Evolutionary conservation across 257 asterid species (phyloP), one percentile per base, ranked within the genome.

Genomic region (Cordia subcordata): DNA sequence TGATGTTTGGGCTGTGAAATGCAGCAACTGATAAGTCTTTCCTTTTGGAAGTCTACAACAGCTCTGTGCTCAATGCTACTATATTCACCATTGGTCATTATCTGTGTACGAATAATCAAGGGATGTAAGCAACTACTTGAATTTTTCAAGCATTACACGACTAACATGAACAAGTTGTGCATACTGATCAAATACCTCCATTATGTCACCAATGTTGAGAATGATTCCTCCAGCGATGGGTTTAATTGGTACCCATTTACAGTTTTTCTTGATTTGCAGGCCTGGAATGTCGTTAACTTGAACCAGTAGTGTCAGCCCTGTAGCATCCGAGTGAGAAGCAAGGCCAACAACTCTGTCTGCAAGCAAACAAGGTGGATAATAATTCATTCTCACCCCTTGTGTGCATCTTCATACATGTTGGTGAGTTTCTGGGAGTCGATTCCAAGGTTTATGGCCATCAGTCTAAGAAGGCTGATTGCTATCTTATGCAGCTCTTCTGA

Each of bases 341-440:
- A 77, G 72, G 20, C 82, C 77, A 12, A 66, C 55, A 23, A 77
- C 79, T 53, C 63, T 66, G 56, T 70, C 69, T 55, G 79, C 79
- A 22, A 53, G 46, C 16, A 53, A 35, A 49, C 76, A 72, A 13
- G 80, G 75, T 55, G 83, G 83, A 33, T 73, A 70, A 39, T 67
- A 77, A 57, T 77, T 73, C 79, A 77, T 73, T 63, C 79, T 73
- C 23, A 77, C 66, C 33, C 74, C 79, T 47, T 73, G 83, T 17
- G 56, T 63, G 37, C 67, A 52, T 77, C 75, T 56, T 63, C 57
- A 40, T n/a, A 73, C 27, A 63, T 40, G 52, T 47, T 44, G 11
- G 49, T 55, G 33, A 73, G 68, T 38, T 53, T n/a, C 16, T 60
- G 64, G 10, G 73, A 12, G 5, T 77, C 67, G 20, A 73, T 60